Percentiles rank a stretch among this genome's conserved stretches.
Conservation (phyloP, 1,139 yeast genomes). For the Candida sanyaensis region DNA sequence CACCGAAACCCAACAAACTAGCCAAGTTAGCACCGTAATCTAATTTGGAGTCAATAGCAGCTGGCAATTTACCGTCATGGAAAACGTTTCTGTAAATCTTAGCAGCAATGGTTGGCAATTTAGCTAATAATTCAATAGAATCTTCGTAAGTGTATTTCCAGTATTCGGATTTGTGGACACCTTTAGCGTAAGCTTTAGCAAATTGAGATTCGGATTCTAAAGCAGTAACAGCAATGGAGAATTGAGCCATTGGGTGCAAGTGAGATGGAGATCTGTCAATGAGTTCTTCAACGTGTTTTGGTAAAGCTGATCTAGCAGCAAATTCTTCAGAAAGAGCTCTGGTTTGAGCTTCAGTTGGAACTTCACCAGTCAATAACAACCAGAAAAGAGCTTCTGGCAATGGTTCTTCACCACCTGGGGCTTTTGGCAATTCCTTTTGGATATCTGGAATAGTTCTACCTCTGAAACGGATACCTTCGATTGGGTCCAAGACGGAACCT, state of each 20-base stretch:
- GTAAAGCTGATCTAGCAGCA: conserved; percentile 82
- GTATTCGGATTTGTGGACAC: conserved; percentile 84
- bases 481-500: conserved; percentile 97
- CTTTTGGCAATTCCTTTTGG: conserved; percentile 90
- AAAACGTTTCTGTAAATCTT: conserved; percentile 90
- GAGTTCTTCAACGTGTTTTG: conserved; percentile 81
- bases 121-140: conserved; percentile 83
- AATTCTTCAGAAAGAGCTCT: conserved; percentile 76
- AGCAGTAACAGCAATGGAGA: conserved; percentile 90
- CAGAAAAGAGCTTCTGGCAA: conserved; percentile 92
- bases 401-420: conserved; percentile 82
- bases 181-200: conserved; percentile 88
- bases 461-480: conserved; percentile 98
- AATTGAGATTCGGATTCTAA: conserved; percentile 88
- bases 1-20: conserved; percentile 77
- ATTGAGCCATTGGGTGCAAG: conserved; percentile 97
- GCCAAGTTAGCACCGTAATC: conserved; percentile 96
- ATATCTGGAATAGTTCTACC: conserved; percentile 97
- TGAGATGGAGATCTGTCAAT: conserved; percentile 82
- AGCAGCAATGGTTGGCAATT: conserved; percentile 90
- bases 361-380: conserved; percentile 89
- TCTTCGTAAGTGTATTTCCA: conserved; percentile 95
- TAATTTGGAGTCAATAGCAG: conserved; percentile 62
- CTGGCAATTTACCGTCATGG: conserved; percentile 80
- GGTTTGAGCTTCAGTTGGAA: conserved; percentile 78